These are phyloP conservation scores for Albugo candida DNA, from an alignment of 352 stramenopile species.

Conservation along the genomic window DNA sequence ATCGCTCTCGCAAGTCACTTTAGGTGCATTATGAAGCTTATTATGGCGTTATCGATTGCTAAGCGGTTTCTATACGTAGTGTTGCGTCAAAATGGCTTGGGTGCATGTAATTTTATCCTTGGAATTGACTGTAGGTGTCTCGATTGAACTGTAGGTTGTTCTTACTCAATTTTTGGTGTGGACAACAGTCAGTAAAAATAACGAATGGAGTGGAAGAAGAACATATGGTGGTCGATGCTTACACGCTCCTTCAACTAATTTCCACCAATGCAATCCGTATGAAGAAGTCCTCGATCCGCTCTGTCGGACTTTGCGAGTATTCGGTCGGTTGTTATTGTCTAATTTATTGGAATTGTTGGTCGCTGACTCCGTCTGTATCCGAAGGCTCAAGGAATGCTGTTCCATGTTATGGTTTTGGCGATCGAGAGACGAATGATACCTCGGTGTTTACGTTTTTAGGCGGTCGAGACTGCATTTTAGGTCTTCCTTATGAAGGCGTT, in stretches of 20 bases:
- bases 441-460: constrained; percentile 35
- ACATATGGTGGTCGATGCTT: constrained; percentile 58
- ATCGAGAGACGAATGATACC: constrained; percentile 46
- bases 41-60: too few species aligned
- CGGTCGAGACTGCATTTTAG: constrained; percentile 5
- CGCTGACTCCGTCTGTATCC: too few species aligned
- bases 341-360: too few species aligned
- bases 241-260: constrained; percentile 25
- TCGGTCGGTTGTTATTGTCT: constrained; percentile 19
- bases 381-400: constrained; percentile 4
- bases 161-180: not conserved
- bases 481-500: not conserved
- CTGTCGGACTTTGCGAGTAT: constrained; percentile 40
- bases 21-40: too few species aligned
- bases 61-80: constrained; percentile 12
- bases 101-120: constrained; percentile 76
- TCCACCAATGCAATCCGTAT: constrained; percentile 35
- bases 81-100: constrained; percentile 47
- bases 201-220: constrained; percentile 74
- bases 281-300: constrained; percentile 72
- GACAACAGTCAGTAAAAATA: constrained; percentile 64
- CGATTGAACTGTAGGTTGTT: not conserved
- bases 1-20: too few species aligned
- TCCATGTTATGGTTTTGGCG: constrained; percentile 67
- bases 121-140: constrained; percentile 61